These are phyloP conservation scores for Boletus sp. DNA, from an alignment of 768 basidiomycete genomes.

Conservation along the genomic window DNA sequence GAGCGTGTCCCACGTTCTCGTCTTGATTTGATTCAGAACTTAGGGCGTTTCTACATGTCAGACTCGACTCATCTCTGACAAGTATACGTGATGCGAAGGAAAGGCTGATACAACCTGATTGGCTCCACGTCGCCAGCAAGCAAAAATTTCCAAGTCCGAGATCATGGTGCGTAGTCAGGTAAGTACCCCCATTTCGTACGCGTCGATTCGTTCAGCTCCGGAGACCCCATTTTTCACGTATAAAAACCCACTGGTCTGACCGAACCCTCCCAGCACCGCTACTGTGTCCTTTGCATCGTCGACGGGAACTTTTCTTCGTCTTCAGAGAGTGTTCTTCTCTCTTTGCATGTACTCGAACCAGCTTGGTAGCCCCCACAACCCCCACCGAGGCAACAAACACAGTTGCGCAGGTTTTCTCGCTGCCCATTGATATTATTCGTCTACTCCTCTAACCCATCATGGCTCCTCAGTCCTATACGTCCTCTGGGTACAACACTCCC, in stretches of 20 bases:
- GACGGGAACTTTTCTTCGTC: conserved; percentile 6
- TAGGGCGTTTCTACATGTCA: too few relatives aligned
- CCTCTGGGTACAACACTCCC: conserved; percentile 69
- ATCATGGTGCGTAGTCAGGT: too few relatives aligned
- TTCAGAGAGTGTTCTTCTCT: conserved; percentile 36
- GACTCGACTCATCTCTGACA: not conserved
- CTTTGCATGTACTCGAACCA: conserved; percentile 95
- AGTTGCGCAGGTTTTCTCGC: conserved; percentile 67
- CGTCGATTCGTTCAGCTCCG: not conserved
- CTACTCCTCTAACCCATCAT: conserved; percentile 38
- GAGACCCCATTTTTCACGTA: conserved; percentile 28
- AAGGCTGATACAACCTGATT: conserved; percentile 6
- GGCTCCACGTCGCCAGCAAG: conserved; percentile 6
- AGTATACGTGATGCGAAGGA: not conserved
- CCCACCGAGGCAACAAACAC: conserved; percentile 85
- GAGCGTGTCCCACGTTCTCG: too few relatives aligned
- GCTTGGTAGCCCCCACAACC: conserved; percentile 86
- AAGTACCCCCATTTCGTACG: conserved; percentile 3
- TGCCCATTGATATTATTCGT: conserved; percentile 37
- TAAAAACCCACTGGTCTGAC: conserved; percentile 19
- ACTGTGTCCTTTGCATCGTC: not conserved
- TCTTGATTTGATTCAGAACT: too few relatives aligned
- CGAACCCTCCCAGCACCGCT: not conserved
- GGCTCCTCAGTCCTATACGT: conserved; percentile 43
- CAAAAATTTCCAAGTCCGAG: too few relatives aligned